Evolutionary conservation across 176 grass and related monocot species (phyloP).

Genomic region (Miscanthus lutarioriparius): DNA sequence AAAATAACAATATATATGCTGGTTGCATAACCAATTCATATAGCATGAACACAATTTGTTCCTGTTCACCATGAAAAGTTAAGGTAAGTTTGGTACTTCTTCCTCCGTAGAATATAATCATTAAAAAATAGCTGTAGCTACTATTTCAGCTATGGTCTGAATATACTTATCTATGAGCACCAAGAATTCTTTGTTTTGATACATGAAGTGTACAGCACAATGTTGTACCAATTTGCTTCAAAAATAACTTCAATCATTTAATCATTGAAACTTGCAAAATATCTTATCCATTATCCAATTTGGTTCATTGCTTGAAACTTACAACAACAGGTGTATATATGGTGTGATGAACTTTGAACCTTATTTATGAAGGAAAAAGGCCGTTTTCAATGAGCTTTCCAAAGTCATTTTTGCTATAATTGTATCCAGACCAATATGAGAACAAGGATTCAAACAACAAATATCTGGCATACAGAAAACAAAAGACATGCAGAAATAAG

Average conservation of each 20-base stretch:
- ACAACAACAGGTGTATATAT: background rate
- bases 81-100: background rate
- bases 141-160: background rate
- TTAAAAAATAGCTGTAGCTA: background rate
- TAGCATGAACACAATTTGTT: background rate
- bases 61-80: background rate
- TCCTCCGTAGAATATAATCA: background rate
- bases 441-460: background rate
- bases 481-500: background rate
- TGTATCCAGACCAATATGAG: slow-evolving; percentile 1
- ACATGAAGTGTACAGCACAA: background rate
- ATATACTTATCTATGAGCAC: background rate
- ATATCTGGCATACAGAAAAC: background rate
- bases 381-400: background rate
- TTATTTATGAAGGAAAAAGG: background rate
- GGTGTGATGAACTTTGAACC: background rate
- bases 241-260: background rate
- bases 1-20: background rate
- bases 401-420: background rate
- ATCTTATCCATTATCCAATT: background rate
- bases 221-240: background rate
- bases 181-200: background rate
- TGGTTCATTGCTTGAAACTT: background rate
- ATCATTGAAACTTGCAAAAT: background rate
- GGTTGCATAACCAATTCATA: background rate